Base-by-base conservation (phyloP, 805 yeast species). In the Kodamaea neixiangensis region DNA sequence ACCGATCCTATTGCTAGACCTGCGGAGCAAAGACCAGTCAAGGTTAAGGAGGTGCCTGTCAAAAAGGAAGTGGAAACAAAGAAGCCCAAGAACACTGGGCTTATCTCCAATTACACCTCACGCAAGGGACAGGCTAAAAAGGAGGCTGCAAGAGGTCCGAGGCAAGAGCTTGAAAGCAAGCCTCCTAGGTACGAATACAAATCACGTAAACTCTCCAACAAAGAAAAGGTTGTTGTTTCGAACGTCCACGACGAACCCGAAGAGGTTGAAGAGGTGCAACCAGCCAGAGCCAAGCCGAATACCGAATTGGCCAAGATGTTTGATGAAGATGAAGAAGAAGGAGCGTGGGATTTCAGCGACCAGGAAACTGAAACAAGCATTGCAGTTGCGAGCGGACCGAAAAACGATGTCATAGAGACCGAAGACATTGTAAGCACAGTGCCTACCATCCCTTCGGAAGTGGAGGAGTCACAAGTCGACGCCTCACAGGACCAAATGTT, bases 201-300 rank as follows among this genome's bases (percentile, higher is more conserved):
- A 50, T 71, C 76, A 3, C 58, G 77, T 14, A 73, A 73, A 51
- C 31, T 54, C 13, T 71, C 69, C 37, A 57, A 52, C 22, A 58
- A 57, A 39, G 78, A 75, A 46, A 61, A 75, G 19, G 75, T 73
- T 21, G 66, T 72, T 3, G 60, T 68, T n/a, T 65, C 75, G 4
- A 15, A 13, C 4, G 46, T 35, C 4, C 29, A 22, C 17, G 52
- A 47, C 3, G 54, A 51, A 7, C 48, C 6, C 14, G 51, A 48
- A 7, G 54, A 49, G 21, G 48, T 21, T 5, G 46, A 51, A 25
- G 54, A 47, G 5, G 49, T 25, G 7, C 52, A 43, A 10, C 52
- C 48, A 49, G 18, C 9, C 21, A 15, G 31, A 25, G 11, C 21
- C 11, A 15, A 38, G 7, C 39, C 50, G 3, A 31, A 44, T 11